These are phyloP conservation scores for Trichophyton rubrum DNA, from an alignment of 2,329 filamentous ascomycete genomes.

Conservation along the genomic window DNA sequence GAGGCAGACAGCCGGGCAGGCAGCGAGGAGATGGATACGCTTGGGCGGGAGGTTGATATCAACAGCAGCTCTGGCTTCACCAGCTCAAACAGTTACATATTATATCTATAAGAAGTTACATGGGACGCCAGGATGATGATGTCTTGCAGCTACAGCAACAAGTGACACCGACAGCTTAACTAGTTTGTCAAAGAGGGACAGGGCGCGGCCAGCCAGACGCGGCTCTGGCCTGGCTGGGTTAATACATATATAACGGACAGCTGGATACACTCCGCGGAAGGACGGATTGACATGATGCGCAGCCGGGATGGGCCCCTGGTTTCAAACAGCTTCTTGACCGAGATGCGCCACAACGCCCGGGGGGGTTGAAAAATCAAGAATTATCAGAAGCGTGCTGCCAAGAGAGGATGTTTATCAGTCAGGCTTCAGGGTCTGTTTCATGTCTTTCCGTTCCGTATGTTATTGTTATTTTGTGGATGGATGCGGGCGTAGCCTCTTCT, in stretches of 20 bases:
- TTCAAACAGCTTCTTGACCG: not conserved
- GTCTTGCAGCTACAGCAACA: no score
- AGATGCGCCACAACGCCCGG: not conserved
- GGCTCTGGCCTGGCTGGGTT: not conserved
- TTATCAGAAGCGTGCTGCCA: not conserved
- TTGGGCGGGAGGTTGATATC: no score
- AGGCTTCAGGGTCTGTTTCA: not conserved
- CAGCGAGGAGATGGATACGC: no score
- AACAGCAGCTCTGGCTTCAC: no score
- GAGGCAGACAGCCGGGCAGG: no score
- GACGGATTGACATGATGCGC: not conserved
- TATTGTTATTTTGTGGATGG: not conserved
- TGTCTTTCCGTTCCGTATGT: not conserved
- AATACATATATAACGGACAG: not conserved
- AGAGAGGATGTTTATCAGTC: not conserved
- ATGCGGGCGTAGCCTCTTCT: not conserved
- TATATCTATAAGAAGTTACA: no score
- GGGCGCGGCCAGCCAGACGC: not conserved
- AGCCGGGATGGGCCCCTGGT: not conserved
- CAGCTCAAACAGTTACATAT: no score
- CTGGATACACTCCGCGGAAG: not conserved
- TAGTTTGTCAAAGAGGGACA: no score
- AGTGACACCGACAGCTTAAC: no score
- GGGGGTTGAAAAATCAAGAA: not conserved
- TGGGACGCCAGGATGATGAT: no score